Conservation (phyloP, 768 basidiomycete species). For the Kwoniella botswanensis region DNA sequence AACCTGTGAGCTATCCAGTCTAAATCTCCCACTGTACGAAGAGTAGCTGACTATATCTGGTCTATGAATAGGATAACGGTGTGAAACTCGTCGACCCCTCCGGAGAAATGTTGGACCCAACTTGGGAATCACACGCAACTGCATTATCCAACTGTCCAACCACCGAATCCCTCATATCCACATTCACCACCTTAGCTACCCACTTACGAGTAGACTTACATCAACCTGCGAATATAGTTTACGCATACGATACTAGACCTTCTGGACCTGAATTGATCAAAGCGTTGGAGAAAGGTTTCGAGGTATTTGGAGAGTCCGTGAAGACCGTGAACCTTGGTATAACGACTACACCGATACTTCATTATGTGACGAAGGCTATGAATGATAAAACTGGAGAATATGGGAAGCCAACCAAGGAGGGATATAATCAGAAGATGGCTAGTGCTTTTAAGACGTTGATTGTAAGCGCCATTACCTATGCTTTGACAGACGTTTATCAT, state of each 20-base stretch:
- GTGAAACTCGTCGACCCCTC: constrained; percentile 97
- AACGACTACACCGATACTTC: constrained; percentile 91
- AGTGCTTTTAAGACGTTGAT: constrained; percentile 83
- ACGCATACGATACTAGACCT: constrained; percentile 90
- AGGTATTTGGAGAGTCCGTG: constrained; percentile 66
- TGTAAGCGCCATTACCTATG: constrained; percentile 63
- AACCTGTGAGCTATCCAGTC: constrained; percentile 65
- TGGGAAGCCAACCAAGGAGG: constrained; percentile 78
- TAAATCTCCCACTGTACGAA: background rate
- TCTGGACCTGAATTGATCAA: constrained; percentile 76
- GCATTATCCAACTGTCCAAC: constrained; percentile 79
- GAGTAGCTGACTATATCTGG: background rate
- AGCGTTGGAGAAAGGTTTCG: constrained; percentile 81
- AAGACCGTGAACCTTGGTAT: constrained; percentile 77
- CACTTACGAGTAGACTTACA: constrained; percentile 75
- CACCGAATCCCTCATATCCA: constrained; percentile 72
- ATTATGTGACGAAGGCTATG: constrained; percentile 87
- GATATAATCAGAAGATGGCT: constrained; percentile 82
- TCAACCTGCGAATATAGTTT: constrained; percentile 80
- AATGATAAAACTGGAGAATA: constrained; percentile 81
- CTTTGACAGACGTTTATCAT: background rate
- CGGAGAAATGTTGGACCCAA: constrained; percentile 93
- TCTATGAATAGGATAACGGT: constrained; percentile 79
- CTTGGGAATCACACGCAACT: constrained; percentile 91
- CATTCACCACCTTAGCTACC: constrained; percentile 69